These are phyloP conservation scores for Tuber melanosporum DNA, from an alignment of 495 filamentous ascomycete genomes.

Conservation along the genomic window DNA sequence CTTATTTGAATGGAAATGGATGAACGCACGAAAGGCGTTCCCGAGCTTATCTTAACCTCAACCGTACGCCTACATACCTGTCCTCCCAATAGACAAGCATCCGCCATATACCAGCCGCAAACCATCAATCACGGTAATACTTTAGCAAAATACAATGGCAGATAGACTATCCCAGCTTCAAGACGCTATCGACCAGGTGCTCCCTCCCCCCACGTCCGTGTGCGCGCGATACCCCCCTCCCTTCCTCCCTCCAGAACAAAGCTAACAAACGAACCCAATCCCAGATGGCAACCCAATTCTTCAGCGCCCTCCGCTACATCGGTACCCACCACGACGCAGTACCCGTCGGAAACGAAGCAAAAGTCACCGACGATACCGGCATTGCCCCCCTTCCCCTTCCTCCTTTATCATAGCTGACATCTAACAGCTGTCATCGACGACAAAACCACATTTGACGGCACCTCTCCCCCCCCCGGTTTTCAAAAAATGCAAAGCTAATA, in stretches of 20 bases:
- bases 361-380: slow-evolving; percentile 53
- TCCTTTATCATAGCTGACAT: slow-evolving; percentile 4
- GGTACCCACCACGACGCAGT: slow-evolving; percentile 72
- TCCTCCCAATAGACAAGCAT: not conserved
- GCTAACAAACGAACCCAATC: not conserved
- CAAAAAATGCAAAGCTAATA: slow-evolving; percentile 44
- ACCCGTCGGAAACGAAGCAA: slow-evolving; percentile 55
- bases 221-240: slow-evolving; percentile 8
- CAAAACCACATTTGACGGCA: slow-evolving; percentile 34
- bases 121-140: slow-evolving; percentile 4
- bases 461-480: not conserved
- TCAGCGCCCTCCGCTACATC: slow-evolving; percentile 75
- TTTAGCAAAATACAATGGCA: slow-evolving; percentile 54
- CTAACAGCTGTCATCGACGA: slow-evolving; percentile 28
- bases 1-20: not conserved
- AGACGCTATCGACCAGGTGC: slow-evolving; percentile 85
- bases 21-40: not conserved
- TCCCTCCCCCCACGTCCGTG: not conserved
- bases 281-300: slow-evolving; percentile 83
- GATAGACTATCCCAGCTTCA: slow-evolving; percentile 91
- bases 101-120: not conserved
- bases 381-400: slow-evolving; percentile 36
- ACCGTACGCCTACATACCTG: not conserved
- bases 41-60: not conserved
- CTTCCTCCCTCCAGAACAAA: slow-evolving; percentile 8